These are phyloP conservation scores for Lizanozyma gosingica DNA, from an alignment of 1,139 yeast species.

Conservation along the genomic window DNA sequence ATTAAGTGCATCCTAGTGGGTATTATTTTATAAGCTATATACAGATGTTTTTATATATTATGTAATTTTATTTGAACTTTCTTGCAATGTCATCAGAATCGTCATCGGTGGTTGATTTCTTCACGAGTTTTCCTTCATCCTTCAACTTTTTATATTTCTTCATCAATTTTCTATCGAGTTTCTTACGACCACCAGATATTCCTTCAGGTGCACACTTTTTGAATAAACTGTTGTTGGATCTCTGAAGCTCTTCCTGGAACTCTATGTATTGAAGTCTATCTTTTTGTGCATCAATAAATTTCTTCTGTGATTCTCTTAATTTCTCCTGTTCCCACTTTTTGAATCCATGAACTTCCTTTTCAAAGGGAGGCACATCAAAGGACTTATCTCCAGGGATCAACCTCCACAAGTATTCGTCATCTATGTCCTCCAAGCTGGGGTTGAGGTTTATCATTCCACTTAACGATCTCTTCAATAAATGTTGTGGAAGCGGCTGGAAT, in stretches of 20 bases:
- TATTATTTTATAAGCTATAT: background rate
- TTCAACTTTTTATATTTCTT: constrained; percentile 20
- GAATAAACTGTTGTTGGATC: constrained; percentile 4
- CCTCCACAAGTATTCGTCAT: constrained; percentile 36
- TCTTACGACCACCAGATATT: constrained; percentile 17
- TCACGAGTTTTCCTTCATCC: constrained; percentile 15
- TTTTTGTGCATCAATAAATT: constrained; percentile 11
- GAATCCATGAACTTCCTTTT: constrained; percentile 20
- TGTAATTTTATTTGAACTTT: too few relatives aligned
- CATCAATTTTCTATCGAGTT: constrained; percentile 23
- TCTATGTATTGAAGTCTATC: constrained; percentile 15
- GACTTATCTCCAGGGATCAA: constrained; percentile 26
- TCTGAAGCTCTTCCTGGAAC: constrained; percentile 13
- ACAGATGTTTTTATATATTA: background rate
- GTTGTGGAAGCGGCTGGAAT: constrained; percentile 24
- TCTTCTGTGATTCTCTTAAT: constrained; percentile 12
- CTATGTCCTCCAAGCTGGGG: constrained; percentile 25
- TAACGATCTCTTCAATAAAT: constrained; percentile 30
- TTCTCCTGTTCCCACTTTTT: constrained; percentile 29
- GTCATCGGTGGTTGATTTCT: constrained; percentile 5
- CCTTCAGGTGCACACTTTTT: background rate
- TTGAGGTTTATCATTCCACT: constrained; percentile 35
- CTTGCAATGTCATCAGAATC: constrained; percentile 4
- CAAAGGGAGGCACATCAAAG: constrained; percentile 32
- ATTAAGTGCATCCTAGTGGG: background rate